Evolutionary conservation across 2,329 filamentous ascomycete species (phyloP), one percentile per base, ranked within the genome.

Genomic region (Neoascochyta sp.): DNA sequence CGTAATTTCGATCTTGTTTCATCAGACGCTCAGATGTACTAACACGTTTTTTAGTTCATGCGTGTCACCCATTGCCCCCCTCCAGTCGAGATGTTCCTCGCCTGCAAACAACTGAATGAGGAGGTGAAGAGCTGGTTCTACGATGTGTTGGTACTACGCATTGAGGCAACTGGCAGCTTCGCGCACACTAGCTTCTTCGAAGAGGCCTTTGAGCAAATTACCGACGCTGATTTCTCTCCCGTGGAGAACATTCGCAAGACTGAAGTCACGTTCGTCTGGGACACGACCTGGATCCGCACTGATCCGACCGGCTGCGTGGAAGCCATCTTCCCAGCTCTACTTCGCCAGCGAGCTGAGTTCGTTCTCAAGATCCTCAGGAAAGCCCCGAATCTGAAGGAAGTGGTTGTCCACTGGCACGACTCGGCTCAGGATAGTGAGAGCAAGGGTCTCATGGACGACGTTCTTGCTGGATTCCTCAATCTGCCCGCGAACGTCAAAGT

Each of bases 101-200:
- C 47, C n/a, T 57, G 39, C 12, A 52, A 52, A 19, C 43, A 54
- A 27, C 41, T 63, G 24, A 52, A 44, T 28, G 27, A 18, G 3
- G 51, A 62, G 37, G 55, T 45, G 15, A 51, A 49, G 39, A 38
- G 50, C 24, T 62, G 54, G 54, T 62, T 52, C 37, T 62, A 61
- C 40, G 39, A 60, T n/a, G 44, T 47, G 9, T 44, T 52, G 1
- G 30, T 48, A 8, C 38, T 62, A 9, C 47, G 33, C 11, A 52
- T 63, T 32, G 33, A 57, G 9, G 54, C 46, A n/a, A 62, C 59
- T 3, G 49, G 36, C 18, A 55, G 52, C 44, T 60, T 63, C 24
- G 44, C 47, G 3, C 59, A 63, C 29, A 51, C 48, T 3, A 43
- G 46, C 23, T 60, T 61, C 34, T 60, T 57, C 34, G 54, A 61